Base-by-base conservation (phyloP, 2,329 filamentous ascomycete species). In the Ophiognomonia clavigignenti-juglandacearum region DNA sequence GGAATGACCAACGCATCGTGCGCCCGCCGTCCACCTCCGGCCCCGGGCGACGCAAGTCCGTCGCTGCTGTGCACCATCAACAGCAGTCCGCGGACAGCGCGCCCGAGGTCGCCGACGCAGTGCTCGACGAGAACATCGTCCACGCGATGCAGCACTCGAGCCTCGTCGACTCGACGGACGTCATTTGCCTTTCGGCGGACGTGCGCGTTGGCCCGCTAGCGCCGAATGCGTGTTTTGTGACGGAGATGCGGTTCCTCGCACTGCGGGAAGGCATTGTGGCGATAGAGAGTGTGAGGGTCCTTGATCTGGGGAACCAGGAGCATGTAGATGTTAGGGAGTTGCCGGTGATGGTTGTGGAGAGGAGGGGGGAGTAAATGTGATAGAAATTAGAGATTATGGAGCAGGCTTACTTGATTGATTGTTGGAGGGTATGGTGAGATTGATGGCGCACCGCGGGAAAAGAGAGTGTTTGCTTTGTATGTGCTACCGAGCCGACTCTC, bases 161-260 rank as follows among this genome's bases (percentile, higher is more conserved):
- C 16, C 68, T 75, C 22, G 69, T 82, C 22, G 84, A 87, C 48
- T 69, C 74, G 9, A 76, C 82, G 3, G 84, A 89, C 54, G 67
- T 91, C 26, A 71, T 89, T n/a, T 89, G 84, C 57, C 68, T 91
- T 41, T 89, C 82, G 48, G 83, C 86, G 4, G 86, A 91, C 62
- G 78, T 84, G 20, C 74, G 85, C 26, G 77, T 91, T 24, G 87
- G 87, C 0, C 85, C 86, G 26, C 67, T 93, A 31, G 78, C 82
- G 22, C 80, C 87, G 0, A 80, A 80, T 2, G 82, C 85, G 8
- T 91, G 86, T 59, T 86, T 89, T 57, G 83, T 85, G 31, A 82
- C 80, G 1, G 84, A 88, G 61, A 63, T 92, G 55, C 78, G 80
- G 55, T 90, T 92, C 54, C 68, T 90, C 44, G 82, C 86, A 4